A percentile compares a stretch with the other conserved stretches of the same genome.
Conservation (phyloP, 495 filamentous ascomycete species). For the Penicillium angulare region DNA sequence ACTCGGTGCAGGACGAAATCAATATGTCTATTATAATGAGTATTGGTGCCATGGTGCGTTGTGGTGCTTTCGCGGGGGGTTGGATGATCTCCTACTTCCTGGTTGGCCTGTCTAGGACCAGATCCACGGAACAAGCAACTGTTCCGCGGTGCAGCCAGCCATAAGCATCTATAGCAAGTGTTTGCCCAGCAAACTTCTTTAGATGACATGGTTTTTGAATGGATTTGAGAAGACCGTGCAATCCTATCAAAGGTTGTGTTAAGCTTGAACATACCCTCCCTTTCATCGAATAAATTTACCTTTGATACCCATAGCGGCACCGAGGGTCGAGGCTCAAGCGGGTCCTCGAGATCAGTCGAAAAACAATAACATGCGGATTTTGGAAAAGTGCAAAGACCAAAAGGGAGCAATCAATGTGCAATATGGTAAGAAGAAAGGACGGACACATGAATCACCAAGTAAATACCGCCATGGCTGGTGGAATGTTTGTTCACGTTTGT, state of each 20-base stretch:
- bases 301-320: conserved; percentile 66
- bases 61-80: neutral
- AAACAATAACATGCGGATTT: conserved; percentile 17
- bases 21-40: conserved; percentile 62
- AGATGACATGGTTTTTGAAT: conserved; percentile 87
- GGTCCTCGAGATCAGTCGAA: conserved; percentile 29
- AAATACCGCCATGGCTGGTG: conserved; percentile 24
- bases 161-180: conserved; percentile 92
- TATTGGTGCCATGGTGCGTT: neutral
- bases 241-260: conserved; percentile 49
- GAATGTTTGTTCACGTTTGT: conserved; percentile 31
- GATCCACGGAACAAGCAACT: conserved; percentile 84
- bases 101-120: conserved; percentile 84
- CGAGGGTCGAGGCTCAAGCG: conserved; percentile 28
- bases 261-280: neutral
- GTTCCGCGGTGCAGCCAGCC: conserved; percentile 97
- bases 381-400: conserved; percentile 3
- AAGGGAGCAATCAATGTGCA: conserved; percentile 1
- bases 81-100: conserved; percentile 59
- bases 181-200: conserved; percentile 84
- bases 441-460: conserved; percentile 8
- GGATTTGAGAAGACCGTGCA: conserved; percentile 90
- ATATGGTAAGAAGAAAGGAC: conserved; percentile 4
- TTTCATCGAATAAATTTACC: conserved; percentile 39
- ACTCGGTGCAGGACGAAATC: conserved; percentile 90